Evolutionary conservation across 179 eudicot genomes (phyloP), one percentile per base, ranked within the genome.

Genomic region (Silene coronaria): DNA sequence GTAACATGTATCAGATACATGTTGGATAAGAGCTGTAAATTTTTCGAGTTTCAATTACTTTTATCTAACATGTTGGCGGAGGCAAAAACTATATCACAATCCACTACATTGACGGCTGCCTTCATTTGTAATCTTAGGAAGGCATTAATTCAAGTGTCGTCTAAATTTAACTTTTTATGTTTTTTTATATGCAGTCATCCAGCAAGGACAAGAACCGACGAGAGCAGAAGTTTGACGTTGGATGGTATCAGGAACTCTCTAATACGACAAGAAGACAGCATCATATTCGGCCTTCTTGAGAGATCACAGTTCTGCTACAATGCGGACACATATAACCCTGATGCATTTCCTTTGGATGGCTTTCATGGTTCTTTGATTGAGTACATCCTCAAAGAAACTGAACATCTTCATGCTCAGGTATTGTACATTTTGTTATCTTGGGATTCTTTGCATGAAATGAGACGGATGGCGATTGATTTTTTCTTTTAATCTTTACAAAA

Each of bases 201-300:
- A 30, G 48, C 81, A 75, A 88, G 77, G 78, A 77, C 66, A 38
- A 90, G 99, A 81, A 69, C 89, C 19, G 99, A 95, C 77, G 91
- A 85, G 86, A 95, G 91, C 64, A 79, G 87, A 75, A 86, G 86
- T 84, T 85, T 92, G 81, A 92, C 97, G 24, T 85, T 95, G 9
- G 97, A 91, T 3, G 95, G 91, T 34, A 95, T 95, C 30, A 85
- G 99, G 22, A 82, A 81, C 78, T 90, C 97, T 59, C 83, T 95
- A 51, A 90, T 95, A 70, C 91, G 97, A 32, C 99, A 95, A 80
- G 99, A 92, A 80, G 99, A 95, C 77, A 95, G 97, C 82, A 95
- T 95, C 21, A 95, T 95, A 76, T 95, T 85, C 74, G 74, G 91
- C 72, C 94, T 95, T 28, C 82, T 95, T 67, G 99, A 95, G 84